Evolutionary conservation across 2,329 filamentous ascomycete species (phyloP).

Genomic region (Lachnellula suecica): DNA sequence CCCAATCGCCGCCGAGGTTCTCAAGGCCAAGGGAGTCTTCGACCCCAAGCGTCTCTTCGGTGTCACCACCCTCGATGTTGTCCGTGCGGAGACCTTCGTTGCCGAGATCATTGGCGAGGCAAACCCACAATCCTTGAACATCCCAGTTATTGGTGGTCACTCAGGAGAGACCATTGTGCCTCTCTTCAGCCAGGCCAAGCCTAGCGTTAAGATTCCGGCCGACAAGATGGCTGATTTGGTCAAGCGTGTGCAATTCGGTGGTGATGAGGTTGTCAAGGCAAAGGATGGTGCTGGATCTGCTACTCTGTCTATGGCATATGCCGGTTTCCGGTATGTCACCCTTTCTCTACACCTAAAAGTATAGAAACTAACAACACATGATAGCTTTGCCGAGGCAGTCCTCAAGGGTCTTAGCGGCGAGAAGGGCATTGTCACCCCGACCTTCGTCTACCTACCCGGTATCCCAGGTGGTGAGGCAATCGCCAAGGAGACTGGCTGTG

Average conservation of each 20-base stretch:
- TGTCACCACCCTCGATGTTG: conserved; percentile 97
- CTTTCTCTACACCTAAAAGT: background rate
- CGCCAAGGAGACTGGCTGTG: conserved; percentile 76
- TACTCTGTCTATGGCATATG: conserved; percentile 92
- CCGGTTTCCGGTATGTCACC: conserved; percentile 76
- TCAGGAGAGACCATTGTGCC: conserved; percentile 98
- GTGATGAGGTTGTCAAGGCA: conserved; percentile 94
- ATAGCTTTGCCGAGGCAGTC: conserved; percentile 88
- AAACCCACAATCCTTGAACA: conserved; percentile 77
- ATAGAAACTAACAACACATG: conserved; percentile 13
- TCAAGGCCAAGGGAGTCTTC: conserved; percentile 91
- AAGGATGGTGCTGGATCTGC: conserved; percentile 90
- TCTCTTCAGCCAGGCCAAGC: conserved; percentile 88
- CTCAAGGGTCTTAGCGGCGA: conserved; percentile 91
- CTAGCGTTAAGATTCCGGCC: conserved; percentile 74
- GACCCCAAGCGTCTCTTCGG: conserved; percentile 95
- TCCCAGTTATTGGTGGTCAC: conserved; percentile 95
- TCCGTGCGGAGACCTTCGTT: conserved; percentile 96
- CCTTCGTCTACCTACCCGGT: conserved; percentile 92
- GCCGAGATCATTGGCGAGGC: conserved; percentile 79
- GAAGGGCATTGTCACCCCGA: conserved; percentile 91
- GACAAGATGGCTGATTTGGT: conserved; percentile 91
- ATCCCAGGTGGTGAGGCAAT: conserved; percentile 85
- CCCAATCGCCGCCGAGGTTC: conserved; percentile 93
- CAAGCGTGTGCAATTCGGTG: conserved; percentile 96